A percentile compares a stretch with the other conserved stretches of the same genome.
These are phyloP conservation scores for Myriosclerotinia duriaeana DNA, from an alignment of 2,329 filamentous ascomycete genomes.

Conservation along the genomic window DNA sequence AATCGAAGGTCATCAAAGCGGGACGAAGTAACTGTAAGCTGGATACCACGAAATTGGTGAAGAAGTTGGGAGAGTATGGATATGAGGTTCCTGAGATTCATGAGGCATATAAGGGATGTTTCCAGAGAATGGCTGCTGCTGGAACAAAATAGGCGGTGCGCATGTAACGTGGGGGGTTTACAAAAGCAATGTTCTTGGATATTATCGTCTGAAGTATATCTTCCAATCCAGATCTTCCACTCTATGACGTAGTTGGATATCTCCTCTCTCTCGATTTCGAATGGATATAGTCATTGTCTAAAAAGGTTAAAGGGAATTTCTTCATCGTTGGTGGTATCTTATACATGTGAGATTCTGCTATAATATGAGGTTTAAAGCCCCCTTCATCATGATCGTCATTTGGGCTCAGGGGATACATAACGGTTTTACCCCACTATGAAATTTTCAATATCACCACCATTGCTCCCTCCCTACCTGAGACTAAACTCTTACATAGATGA, in stretches of 20 bases:
- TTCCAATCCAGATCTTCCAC: not conserved
- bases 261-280: not conserved
- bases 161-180: slow-evolving; percentile 7
- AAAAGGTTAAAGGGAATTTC: not conserved
- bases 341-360: not conserved
- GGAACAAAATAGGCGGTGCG: slow-evolving; percentile 48
- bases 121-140: slow-evolving; percentile 61
- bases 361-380: not conserved
- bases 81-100: slow-evolving; percentile 61
- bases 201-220: slow-evolving; percentile 2
- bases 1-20: slow-evolving; percentile 66
- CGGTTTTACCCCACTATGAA: not conserved
- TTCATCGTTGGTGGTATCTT: not conserved
- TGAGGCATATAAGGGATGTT: slow-evolving; percentile 60
- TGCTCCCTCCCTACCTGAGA: too few relatives aligned
- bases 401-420: not conserved
- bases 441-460: not conserved
- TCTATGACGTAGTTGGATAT: not conserved
- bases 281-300: not conserved
- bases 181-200: slow-evolving; percentile 24
- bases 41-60: slow-evolving; percentile 60
- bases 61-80: slow-evolving; percentile 59
- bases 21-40: slow-evolving; percentile 65
- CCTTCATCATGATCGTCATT: not conserved
- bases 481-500: not conserved